Evolutionary conservation across 345 rosid species (phyloP).

Genomic region (Bruguiera gymnorhiza): DNA sequence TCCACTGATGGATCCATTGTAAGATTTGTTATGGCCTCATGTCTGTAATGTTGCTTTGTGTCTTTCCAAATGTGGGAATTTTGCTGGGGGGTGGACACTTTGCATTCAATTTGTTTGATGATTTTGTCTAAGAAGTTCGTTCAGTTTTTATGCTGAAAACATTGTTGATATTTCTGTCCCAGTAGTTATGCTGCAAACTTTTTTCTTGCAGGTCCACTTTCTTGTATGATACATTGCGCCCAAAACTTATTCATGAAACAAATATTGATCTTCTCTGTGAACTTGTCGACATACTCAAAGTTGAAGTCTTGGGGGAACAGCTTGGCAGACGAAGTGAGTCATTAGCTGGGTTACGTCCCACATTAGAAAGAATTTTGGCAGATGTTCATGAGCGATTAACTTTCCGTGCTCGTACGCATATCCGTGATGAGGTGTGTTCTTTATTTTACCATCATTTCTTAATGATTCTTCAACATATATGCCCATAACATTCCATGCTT

Average conservation of each 20-base stretch:
- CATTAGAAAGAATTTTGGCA: conserved; percentile 84
- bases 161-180: background rate
- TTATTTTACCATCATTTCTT: background rate
- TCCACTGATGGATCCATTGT: conserved; percentile 90
- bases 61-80: background rate
- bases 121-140: background rate
- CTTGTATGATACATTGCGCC: conserved; percentile 89
- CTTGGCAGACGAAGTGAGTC: conserved; percentile 68
- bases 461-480: too few relatives aligned
- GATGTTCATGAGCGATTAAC: conserved; percentile 91
- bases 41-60: background rate
- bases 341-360: conserved; percentile 82
- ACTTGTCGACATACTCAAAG: conserved; percentile 88
- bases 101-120: background rate
- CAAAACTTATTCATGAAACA: conserved; percentile 86
- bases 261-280: conserved; percentile 91
- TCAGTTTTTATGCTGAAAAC: background rate
- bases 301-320: conserved; percentile 93
- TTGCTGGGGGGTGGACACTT: background rate
- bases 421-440: conserved; percentile 76
- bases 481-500: too few relatives aligned
- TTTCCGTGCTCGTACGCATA: conserved; percentile 94
- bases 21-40: conserved; percentile 31
- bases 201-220: conserved; percentile 66
- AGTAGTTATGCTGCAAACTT: background rate